Evolutionary conservation across 2,329 filamentous ascomycete species (phyloP), one percentile per base, ranked within the genome.

Genomic region (Hymenoscyphus albidus): DNA sequence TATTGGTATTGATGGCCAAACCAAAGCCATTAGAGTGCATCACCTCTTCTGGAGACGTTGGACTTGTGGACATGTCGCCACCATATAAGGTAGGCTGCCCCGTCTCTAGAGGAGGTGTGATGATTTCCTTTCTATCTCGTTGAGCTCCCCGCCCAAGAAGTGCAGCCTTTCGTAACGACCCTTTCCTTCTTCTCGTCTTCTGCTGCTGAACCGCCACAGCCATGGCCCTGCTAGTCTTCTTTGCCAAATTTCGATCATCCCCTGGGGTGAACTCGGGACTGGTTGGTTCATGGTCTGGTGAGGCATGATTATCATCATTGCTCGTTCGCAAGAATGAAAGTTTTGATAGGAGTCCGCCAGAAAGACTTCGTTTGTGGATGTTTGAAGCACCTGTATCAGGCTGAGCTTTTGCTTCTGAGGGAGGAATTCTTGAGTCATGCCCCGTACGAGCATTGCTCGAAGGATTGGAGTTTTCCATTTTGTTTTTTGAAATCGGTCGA

Each of bases 101-200:
- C 68, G 76, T 69, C 67, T 77, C 68, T 67, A 75, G 62, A 71
- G 73, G 68, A 16, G 68, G 66, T 31, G 65, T 62, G 62, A 80
- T 83, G 63, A 76, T 78, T 63, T 87, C 86, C 69, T 79, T 83
- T 72, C 78, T 82, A 70, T 85, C 86, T 66, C 84, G 82, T 75
- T 85, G 87, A 62, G 82, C 85, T 67, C 89, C 88, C 67, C 90
- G 89, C 16, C 92, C 91, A 18, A 97, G 82, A 59, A 97, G 81
- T 32, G 92, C 93, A 12, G 91, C 92, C 77, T 97, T 97, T 65
- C 93, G 85, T 75, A 97, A 80, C 12, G 93, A 97, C 3, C 92
- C 93, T 74, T 90, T 91, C 65, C 93, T 86, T 71, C 88, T 88
- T 63, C 92, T 82, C 58, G 86, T 86, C 75, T 77, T 82, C 75